Base-by-base conservation (phyloP, 2,329 filamentous ascomycete species). In the Pestalotiopsis sp. region DNA sequence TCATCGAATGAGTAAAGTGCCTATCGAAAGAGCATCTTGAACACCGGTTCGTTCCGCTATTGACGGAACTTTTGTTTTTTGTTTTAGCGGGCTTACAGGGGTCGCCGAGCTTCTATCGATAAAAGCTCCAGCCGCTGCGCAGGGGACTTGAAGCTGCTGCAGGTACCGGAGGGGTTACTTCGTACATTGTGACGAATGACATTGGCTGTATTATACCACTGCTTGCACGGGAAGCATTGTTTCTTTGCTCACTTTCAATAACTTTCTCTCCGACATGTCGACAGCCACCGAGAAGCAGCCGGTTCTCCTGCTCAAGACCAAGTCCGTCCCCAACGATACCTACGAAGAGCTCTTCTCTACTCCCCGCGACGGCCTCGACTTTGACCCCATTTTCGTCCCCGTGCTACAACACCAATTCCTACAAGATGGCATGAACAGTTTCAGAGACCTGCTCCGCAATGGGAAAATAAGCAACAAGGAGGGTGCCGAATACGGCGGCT, bases 291-390 rank as follows among this genome's bases (percentile, higher is more conserved):
- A 49, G 61, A 72, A 68, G 65, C 79, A 82, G 11, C 91, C 92
- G 1, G 80, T 96, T 25, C 82, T 95, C 25, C 84, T 96, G 1
- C 86, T 96, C 67, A 96, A 96, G 80, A 95, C 93, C 2, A 91
- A 87, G 75, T 95, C 93, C 0, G 84, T 81, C 0, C 92, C 93
- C 0, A 85, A 82, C 59, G 93, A 96, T 77, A 86, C 87, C 9
- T 96, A 96, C 76, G 86, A 92, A 72, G 89, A 93, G 62, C 83
- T 90, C 59, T 92, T 95, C 76, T 82, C 83, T 57, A 76, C 76
- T 49, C 76, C 81, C 62, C 78, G 82, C 38, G 69, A 78, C 61
- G 82, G 79, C 65, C 76, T 76, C 66, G 68, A 75, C 13, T 93
- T 92, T 76, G 82, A 85, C 11, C 91, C 93, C 2, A 78, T 83